phyloP scores from a whole-genome alignment of 345 rosid species.

The Gynandropsis gynandra region DNA sequence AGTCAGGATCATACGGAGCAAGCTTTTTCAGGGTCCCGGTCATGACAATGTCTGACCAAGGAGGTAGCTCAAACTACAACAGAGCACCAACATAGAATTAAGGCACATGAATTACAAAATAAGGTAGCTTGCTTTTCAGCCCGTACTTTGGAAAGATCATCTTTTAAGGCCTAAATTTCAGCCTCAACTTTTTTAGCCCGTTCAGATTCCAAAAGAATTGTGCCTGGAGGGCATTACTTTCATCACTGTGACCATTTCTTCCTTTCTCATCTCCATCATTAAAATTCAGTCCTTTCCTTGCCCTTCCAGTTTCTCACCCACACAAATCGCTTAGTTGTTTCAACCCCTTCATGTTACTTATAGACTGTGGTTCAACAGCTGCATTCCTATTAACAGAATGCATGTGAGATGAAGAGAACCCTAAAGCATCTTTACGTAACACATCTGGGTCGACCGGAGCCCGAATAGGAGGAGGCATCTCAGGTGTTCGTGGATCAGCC shows the following conservation, averaged over 20 bases:
- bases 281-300: conserved; percentile 72
- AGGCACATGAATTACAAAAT: no score
- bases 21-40: conserved; percentile 50
- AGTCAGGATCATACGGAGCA: conserved; percentile 50
- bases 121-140: conserved; percentile 80
- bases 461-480: conserved; percentile 38
- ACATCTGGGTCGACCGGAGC: conserved; percentile 51
- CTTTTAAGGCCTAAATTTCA: conserved; percentile 66
- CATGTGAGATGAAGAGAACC: conserved; percentile 38
- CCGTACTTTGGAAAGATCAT: conserved; percentile 72
- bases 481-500: conserved; percentile 72
- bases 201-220: conserved; percentile 48
- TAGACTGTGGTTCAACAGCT: no score
- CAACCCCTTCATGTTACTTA: no score
- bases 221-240: conserved; percentile 30
- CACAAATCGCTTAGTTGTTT: conserved; percentile 42
- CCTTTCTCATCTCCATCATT: conserved; percentile 46
- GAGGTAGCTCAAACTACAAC: no score
- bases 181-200: conserved; percentile 57
- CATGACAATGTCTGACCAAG: no score
- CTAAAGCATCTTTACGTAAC: conserved; percentile 52
- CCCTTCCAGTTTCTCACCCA: conserved; percentile 52
- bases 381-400: conserved; percentile 48
- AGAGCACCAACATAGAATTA: no score
- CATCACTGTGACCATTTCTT: conserved; percentile 19